phyloP scores from a whole-genome alignment of 768 basidiomycete genomes.

The Fistulinella prunicolor region DNA sequence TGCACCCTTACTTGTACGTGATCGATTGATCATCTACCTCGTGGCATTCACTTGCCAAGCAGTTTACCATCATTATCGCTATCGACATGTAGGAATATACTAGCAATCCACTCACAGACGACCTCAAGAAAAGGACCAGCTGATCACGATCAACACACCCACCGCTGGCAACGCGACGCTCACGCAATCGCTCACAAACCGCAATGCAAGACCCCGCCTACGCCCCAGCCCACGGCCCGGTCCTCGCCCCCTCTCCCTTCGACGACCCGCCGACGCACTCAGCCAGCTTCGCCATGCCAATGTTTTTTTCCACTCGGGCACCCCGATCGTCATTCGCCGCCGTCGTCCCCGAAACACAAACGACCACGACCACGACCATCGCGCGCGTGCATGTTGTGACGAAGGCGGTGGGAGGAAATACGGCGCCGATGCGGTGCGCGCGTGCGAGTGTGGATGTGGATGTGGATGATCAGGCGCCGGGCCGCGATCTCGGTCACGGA shows the following conservation, averaged over 20 bases:
- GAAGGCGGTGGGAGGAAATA: conserved; percentile 41
- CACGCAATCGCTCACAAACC: conserved; percentile 39
- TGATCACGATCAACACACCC: conserved; percentile 23
- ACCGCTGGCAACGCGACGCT: conserved; percentile 28
- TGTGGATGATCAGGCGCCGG: not conserved
- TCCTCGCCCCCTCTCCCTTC: conserved; percentile 27
- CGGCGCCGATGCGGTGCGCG: conserved; percentile 5
- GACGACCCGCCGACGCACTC: conserved; percentile 7
- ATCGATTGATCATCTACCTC: too few species aligned
- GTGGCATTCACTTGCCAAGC: too few species aligned
- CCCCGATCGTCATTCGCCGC: conserved; percentile 48
- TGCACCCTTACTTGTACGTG: too few species aligned
- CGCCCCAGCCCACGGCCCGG: too few species aligned
- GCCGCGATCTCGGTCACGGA: not conserved
- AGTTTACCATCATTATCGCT: too few species aligned
- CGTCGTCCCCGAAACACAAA: conserved; percentile 55
- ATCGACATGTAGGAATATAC: too few species aligned
- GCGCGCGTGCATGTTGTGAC: conserved; percentile 20
- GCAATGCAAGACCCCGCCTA: conserved; percentile 23
- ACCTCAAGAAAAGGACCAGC: conserved; percentile 31
- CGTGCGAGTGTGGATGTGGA: not conserved
- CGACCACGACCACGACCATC: conserved; percentile 43
- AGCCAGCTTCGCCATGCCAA: conserved; percentile 11
- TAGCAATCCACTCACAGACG: too few species aligned
- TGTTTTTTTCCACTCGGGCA: conserved; percentile 34